Percentiles rank a stretch among this genome's conserved stretches.
These are phyloP conservation scores for Amauroascus niger DNA, from an alignment of 2,329 filamentous ascomycete genomes.

Conservation along the genomic window DNA sequence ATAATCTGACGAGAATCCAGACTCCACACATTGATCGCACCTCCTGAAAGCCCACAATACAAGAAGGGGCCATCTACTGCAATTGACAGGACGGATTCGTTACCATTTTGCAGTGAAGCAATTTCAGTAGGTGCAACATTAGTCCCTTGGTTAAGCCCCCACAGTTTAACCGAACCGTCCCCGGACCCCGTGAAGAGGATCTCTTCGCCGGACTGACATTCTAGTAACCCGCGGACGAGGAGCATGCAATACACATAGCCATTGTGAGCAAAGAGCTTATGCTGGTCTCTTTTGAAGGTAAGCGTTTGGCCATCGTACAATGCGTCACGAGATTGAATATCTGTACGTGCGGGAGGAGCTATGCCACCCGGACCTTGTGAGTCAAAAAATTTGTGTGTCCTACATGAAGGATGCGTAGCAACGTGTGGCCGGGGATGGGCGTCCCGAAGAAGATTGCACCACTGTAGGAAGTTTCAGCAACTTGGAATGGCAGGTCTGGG, in stretches of 20 bases:
- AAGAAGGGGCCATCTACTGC: slow-evolving; percentile 83
- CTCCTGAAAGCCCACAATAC: slow-evolving; percentile 79
- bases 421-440: slow-evolving; percentile 54
- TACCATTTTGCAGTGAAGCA: slow-evolving; percentile 54
- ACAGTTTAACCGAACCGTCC: slow-evolving; percentile 91
- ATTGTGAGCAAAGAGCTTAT: slow-evolving; percentile 82
- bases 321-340: slow-evolving; percentile 43
- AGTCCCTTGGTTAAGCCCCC: slow-evolving; percentile 57
- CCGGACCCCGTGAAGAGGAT: slow-evolving; percentile 84
- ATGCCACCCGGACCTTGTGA: slow-evolving; percentile 75
- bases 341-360: slow-evolving; percentile 61
- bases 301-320: slow-evolving; percentile 54
- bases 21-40: slow-evolving; percentile 92
- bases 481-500: neutral
- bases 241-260: slow-evolving; percentile 97
- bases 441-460: slow-evolving; percentile 65
- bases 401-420: slow-evolving; percentile 60
- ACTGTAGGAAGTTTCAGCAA: slow-evolving; percentile 39
- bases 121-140: slow-evolving; percentile 60
- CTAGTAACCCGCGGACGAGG: slow-evolving; percentile 62
- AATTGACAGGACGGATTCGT: slow-evolving; percentile 62
- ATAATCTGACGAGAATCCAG: slow-evolving; percentile 86
- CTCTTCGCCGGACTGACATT: slow-evolving; percentile 59
- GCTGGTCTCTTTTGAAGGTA: slow-evolving; percentile 71
- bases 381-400: slow-evolving; percentile 86